Evolutionary conservation across 768 basidiomycete genomes (phyloP), one percentile per base, ranked within the genome.

Genomic region (Gyrodon lividus): DNA sequence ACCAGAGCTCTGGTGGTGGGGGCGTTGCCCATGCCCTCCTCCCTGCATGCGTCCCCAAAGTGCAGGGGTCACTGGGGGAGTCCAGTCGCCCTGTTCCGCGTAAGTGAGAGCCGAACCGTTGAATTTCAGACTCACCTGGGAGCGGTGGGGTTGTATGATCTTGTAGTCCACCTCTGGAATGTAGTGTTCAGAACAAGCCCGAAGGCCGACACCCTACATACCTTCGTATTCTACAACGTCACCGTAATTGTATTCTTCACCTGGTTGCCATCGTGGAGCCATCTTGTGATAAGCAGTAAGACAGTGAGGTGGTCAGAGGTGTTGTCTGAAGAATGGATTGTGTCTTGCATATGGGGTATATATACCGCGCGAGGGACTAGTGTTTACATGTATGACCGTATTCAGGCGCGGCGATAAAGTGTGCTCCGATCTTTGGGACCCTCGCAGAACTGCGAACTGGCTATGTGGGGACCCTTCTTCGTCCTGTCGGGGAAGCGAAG

Each of bases 61-160:
- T 9, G 84, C 83, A 33, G 87, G 86, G 2, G 80, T 81, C 12
- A 68, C 52, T 4, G 72, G 56, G 4, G 89, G 89, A 22, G 81
- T 67, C 89, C 89, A 91, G 57, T 87, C 85, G 23, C 73, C 55
- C 86, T 89, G 59, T 39, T 5, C 20, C 37, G 9, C 10, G 42
- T 61, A 17, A 58, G 47, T 26, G 35, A 58, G 50, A 33, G 39
- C 5, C 28, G 43, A 22, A 31, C 16, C 8, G 17, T 4, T 10
- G 30, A 20, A n/a, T 22, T 7, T 37, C n/a, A 17, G 23, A 54
- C 63, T 49, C 55, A 81, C 86, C 77, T 87, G 84, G 26, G 87
- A 87, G 47, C 62, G 69, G 70, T 90, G 88, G 8, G 84, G 72
- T 61, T 88, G 86, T 56, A 89, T 80, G 68, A 84, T 84, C 68